phyloP scores from a whole-genome alignment of 78 protist genomes.

The Thecamonas trahens region DNA sequence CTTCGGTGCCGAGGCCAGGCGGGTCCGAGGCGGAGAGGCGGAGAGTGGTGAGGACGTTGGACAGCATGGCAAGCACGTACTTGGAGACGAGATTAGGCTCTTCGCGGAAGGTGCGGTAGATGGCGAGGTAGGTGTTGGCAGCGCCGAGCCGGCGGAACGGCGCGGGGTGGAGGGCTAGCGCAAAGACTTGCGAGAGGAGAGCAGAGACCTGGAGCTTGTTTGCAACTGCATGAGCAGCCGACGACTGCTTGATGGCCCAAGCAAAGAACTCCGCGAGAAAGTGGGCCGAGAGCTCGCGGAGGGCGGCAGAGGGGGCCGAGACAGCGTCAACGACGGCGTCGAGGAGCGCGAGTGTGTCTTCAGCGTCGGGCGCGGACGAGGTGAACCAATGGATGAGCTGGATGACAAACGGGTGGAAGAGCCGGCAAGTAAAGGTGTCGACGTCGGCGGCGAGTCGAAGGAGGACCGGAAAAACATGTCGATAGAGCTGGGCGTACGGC shows the following conservation, averaged over 20 bases:
- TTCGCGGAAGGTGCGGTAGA: conserved; percentile 24
- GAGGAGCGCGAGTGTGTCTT: conserved; percentile 41
- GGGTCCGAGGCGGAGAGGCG: conserved; percentile 11
- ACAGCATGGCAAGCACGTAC: conserved; percentile 34
- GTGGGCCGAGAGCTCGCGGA: conserved; percentile 55
- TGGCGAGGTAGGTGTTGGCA: conserved; percentile 21
- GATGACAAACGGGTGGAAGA: conserved; percentile 49
- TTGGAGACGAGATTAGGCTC: conserved; percentile 29
- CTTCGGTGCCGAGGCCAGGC: conserved; percentile 2
- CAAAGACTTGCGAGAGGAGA: conserved; percentile 39
- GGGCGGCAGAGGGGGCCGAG: conserved; percentile 29
- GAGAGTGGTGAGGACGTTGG: conserved; percentile 8
- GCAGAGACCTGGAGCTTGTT: conserved; percentile 9
- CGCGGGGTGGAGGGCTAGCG: conserved; percentile 45
- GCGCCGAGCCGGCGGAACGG: conserved; percentile 53
- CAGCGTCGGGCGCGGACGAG: conserved; percentile 14
- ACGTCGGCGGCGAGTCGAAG: conserved; percentile 51
- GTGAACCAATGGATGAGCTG: conserved; percentile 76
- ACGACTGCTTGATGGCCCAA: conserved; percentile 38
- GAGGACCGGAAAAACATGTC: conserved; percentile 50
- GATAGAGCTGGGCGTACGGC: background rate
- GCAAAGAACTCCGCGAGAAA: conserved; percentile 47
- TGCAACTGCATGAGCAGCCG: conserved; percentile 3
- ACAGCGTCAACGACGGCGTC: conserved; percentile 52
- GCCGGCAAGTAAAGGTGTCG: conserved; percentile 64